phyloP scores from a whole-genome alignment of 768 basidiomycete genomes.

The Rhodotorula diobovata region DNA sequence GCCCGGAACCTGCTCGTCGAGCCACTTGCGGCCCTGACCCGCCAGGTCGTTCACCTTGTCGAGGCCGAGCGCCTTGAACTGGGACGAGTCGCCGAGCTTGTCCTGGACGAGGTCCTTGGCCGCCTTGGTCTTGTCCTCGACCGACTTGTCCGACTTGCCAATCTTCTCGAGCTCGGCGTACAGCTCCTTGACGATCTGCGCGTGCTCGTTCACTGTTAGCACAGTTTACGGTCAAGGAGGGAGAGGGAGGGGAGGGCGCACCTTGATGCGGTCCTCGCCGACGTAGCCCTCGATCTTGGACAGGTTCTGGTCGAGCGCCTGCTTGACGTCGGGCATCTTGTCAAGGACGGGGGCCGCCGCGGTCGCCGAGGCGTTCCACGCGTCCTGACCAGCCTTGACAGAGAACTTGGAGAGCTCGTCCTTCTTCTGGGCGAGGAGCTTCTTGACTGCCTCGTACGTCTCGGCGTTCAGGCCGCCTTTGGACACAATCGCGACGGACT shows the following conservation, averaged over 20 bases:
- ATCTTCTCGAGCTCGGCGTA: constrained; percentile 41
- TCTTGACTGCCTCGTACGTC: constrained; percentile 38
- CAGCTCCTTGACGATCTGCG: constrained; percentile 37
- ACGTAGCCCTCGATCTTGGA: constrained; percentile 35
- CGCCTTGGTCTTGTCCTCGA: constrained; percentile 35
- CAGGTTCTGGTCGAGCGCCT: constrained; percentile 40
- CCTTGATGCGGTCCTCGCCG: constrained; percentile 43
- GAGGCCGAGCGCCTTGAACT: constrained; percentile 6
- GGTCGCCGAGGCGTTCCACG: constrained; percentile 35
- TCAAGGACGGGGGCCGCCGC: constrained; percentile 38
- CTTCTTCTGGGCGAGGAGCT: constrained; percentile 38
- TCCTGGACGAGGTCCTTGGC: constrained; percentile 40
- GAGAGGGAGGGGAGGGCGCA: not conserved
- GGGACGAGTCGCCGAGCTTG: constrained; percentile 33
- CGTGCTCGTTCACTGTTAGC: no score
- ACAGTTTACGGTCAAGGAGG: not conserved
- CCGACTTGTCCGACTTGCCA: constrained; percentile 35
- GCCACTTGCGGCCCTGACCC: constrained; percentile 9
- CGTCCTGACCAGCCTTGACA: constrained; percentile 37
- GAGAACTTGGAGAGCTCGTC: constrained; percentile 36
- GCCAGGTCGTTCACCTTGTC: not conserved
- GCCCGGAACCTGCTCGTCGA: constrained; percentile 9
- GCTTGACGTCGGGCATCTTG: constrained; percentile 42
- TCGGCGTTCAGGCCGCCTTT: constrained; percentile 41
- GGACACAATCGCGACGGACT: constrained; percentile 31